A percentile compares a stretch with the other conserved stretches of the same genome.
These are phyloP conservation scores for Xerocomus spinulosus DNA, from an alignment of 768 basidiomycete species.

Conservation along the genomic window DNA sequence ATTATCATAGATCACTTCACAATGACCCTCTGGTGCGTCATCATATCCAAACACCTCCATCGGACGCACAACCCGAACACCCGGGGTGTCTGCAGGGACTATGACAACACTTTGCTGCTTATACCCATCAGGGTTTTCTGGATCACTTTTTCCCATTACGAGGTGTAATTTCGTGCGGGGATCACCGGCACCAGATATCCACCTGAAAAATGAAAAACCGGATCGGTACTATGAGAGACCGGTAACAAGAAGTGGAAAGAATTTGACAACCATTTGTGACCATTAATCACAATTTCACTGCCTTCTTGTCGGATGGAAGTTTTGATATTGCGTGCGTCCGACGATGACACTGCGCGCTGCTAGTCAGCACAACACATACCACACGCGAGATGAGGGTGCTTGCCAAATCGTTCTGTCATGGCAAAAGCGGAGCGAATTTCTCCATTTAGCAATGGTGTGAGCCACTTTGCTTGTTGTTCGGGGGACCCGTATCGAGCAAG, in stretches of 20 bases:
- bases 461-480: slow-evolving; percentile 89
- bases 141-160: slow-evolving; percentile 93
- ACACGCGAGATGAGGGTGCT: background rate
- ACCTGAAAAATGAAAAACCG: slow-evolving; percentile 46
- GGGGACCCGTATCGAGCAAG: slow-evolving; percentile 90
- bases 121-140: slow-evolving; percentile 70
- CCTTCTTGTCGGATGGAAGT: slow-evolving; percentile 83
- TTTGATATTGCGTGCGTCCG: slow-evolving; percentile 92
- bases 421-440: slow-evolving; percentile 93
- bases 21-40: slow-evolving; percentile 95
- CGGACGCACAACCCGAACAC: slow-evolving; percentile 85
- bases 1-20: slow-evolving; percentile 91
- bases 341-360: slow-evolving; percentile 62
- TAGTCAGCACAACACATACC: slow-evolving; percentile 9
- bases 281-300: slow-evolving; percentile 86
- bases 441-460: slow-evolving; percentile 82
- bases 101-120: slow-evolving; percentile 91
- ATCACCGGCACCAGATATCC: slow-evolving; percentile 96
- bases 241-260: background rate
- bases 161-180: slow-evolving; percentile 86
- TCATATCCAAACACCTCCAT: slow-evolving; percentile 94
- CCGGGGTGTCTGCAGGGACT: slow-evolving; percentile 83
- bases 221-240: slow-evolving; percentile 11
- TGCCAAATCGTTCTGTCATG: slow-evolving; percentile 94
- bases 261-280: slow-evolving; percentile 81